A percentile compares a stretch with the other conserved stretches of the same genome.
Conservation (phyloP, 1,284 basidiomycete genomes). For the Leccinum pachyderme region DNA sequence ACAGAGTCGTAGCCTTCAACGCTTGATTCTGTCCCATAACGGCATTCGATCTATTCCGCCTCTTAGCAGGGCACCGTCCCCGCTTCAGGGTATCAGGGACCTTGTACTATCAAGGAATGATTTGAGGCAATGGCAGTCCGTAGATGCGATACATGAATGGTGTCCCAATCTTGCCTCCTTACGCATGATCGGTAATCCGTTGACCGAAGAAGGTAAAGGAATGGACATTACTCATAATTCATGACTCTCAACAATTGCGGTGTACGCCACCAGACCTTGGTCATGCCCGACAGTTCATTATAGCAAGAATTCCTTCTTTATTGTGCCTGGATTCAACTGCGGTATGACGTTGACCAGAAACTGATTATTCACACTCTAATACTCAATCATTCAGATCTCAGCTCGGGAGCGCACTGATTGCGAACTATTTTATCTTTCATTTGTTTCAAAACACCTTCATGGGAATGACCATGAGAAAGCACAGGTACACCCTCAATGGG, state of each 20-base stretch:
- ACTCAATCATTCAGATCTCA: conserved; percentile 51
- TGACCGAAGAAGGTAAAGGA: conserved; percentile 47
- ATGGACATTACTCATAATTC: conserved; percentile 2
- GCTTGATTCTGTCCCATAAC: conserved; percentile 72
- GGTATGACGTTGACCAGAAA: conserved; percentile 40
- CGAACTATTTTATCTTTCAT: conserved; percentile 82
- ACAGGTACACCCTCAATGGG: conserved; percentile 61
- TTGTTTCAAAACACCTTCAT: conserved; percentile 46
- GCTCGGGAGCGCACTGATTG: conserved; percentile 77
- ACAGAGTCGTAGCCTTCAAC: conserved; percentile 34
- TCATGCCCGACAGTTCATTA: conserved; percentile 61
- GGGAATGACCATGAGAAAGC: conserved; percentile 44
- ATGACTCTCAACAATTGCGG: conserved; percentile 1
- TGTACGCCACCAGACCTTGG: conserved; percentile 35
- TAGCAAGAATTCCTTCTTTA: conserved; percentile 72
- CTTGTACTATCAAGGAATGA: conserved; percentile 67
- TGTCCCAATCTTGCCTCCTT: conserved; percentile 61
- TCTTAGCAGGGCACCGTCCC: conserved; percentile 28
- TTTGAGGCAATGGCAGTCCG: conserved; percentile 60
- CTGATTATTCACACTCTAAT: conserved; percentile 16
- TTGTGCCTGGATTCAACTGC: conserved; percentile 63
- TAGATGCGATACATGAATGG: conserved; percentile 72
- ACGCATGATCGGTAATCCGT: conserved; percentile 58
- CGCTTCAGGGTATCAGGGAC: conserved; percentile 44
- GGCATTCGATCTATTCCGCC: conserved; percentile 49